phyloP scores from a whole-genome alignment of 305 asterid genomes.

The Salvia sclarea region DNA sequence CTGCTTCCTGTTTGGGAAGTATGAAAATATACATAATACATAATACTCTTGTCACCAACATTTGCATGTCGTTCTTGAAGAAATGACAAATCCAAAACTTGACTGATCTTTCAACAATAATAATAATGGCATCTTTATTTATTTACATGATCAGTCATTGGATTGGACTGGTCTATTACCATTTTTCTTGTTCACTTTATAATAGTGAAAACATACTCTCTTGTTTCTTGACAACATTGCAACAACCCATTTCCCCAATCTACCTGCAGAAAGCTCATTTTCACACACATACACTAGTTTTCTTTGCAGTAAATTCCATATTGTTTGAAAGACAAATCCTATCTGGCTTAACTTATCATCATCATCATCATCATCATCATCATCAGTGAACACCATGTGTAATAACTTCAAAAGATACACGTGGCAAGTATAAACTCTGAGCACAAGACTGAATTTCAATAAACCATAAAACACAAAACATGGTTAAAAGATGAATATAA shows the following conservation, averaged over 20 bases:
- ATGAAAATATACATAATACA: too few relatives aligned
- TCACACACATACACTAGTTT: not conserved
- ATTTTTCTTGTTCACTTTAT: not conserved
- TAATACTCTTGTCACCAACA: too few relatives aligned
- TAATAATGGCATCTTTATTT: too few relatives aligned
- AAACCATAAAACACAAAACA: constrained; percentile 19
- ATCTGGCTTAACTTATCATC: not conserved
- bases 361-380: too few relatives aligned
- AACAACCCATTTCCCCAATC: not conserved
- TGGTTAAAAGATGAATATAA: not conserved
- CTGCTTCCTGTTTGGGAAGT: not conserved
- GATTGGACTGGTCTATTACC: not conserved
- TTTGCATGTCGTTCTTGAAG: not conserved
- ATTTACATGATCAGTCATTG: too few relatives aligned
- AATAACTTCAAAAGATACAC: not conserved
- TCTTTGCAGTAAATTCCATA: not conserved
- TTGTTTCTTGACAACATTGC: too few relatives aligned
- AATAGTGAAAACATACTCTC: too few relatives aligned
- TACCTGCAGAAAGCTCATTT: too few relatives aligned
- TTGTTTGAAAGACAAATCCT: not conserved
- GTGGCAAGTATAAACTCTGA: not conserved
- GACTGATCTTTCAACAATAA: not conserved
- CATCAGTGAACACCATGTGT: not conserved
- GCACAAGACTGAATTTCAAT: not conserved
- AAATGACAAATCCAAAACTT: not conserved